Evolutionary conservation across 2,329 filamentous ascomycete genomes (phyloP), one percentile per base, ranked within the genome.

Genomic region (Ambrosiella cleistominuta): DNA sequence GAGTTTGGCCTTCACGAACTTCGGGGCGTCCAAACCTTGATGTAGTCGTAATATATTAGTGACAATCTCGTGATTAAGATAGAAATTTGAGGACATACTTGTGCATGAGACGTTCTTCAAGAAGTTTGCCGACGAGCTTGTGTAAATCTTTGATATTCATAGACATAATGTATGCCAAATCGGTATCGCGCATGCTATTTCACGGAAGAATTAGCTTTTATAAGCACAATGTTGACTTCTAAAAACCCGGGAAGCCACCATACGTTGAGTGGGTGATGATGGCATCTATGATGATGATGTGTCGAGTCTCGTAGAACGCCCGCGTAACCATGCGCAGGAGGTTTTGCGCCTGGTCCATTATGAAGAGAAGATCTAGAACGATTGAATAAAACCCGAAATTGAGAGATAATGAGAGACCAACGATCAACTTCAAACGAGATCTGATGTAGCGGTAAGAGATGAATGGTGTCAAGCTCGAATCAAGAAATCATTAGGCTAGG

Each of bases 111-210:
- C 91, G 85, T 66, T 94, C 88, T 68, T 95, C 89, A 64, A 82
- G 82, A 56, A 98, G 77, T 65, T 82, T 85, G 61, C 85, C 89
- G 68, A 88, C 91, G 37, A 95, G 79, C 69, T 91, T 94, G 68
- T 93, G 88, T 49, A 97, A 78, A 65, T 94, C 87, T 68, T 98
- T 97, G 45, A 83, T 83, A 68, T 95, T 91, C 72, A 94, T 89
- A 62, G 84, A 84, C 71, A 96, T 84, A 27, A 97, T 75, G 65
- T 88, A 84, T 49, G 87, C 86, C 62, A 98, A 76, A 66, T 98
- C 93, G 66, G 89, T 84, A 66, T 95, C 87, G 66, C 88, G 85
- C 61, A 97, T 77, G 78, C 86, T 70, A 78, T 83, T 70, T 88
- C 85, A 60, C 83, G 78, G 66, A 86, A 80, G 61, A 52, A 44